Evolutionary conservation across 257 asterid genomes (phyloP), one percentile per base, ranked within the genome.

Genomic region (Fraxinus excelsior): DNA sequence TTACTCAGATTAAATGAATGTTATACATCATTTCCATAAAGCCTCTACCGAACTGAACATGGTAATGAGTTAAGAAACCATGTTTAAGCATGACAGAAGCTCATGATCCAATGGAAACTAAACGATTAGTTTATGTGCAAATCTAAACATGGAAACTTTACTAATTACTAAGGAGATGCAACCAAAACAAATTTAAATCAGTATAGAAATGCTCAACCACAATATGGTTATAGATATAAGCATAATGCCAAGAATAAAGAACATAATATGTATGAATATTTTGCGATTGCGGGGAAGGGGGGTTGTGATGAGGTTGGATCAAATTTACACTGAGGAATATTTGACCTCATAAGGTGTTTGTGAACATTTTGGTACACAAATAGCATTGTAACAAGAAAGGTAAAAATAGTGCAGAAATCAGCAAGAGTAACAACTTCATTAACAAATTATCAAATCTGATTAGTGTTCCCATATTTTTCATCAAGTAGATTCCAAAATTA

Each of bases 301-400:
- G 23, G 8, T 14, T 51, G 60, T 5, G 26, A 53, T n/a, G 70
- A 71, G 56, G 74, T 29, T 5, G 28, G 23, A 56, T 66, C 46
- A 74, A 68, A 37, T 35, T 69, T 26, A 26, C 38, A 70, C 65
- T 4, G 66, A 23, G 34, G 58, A 67, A 73, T 65, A 62, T 2
- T 70, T 58, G 60, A 67, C 98, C 96, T 96, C 89, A 84, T 89
- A 76, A 96, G 88, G 84, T 96, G 99, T 82, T 98, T 90, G 74
- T 96, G 90, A 72, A 90, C 97, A 85, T 96, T 25, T 11, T 35
- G 26, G 34, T 34, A 26, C 7, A 23, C 7, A 26, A 62, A 23
- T 23, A 10, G 7, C 32, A 25, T 62, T 26, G 34, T 8, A 62
- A 25, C 19, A 62, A 62, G 68, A 62, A 62, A 23, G 10, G 13